Evolutionary conservation across 257 asterid species (phyloP), one percentile per base, ranked within the genome.

Genomic region (Phtheirospermum japonicum): DNA sequence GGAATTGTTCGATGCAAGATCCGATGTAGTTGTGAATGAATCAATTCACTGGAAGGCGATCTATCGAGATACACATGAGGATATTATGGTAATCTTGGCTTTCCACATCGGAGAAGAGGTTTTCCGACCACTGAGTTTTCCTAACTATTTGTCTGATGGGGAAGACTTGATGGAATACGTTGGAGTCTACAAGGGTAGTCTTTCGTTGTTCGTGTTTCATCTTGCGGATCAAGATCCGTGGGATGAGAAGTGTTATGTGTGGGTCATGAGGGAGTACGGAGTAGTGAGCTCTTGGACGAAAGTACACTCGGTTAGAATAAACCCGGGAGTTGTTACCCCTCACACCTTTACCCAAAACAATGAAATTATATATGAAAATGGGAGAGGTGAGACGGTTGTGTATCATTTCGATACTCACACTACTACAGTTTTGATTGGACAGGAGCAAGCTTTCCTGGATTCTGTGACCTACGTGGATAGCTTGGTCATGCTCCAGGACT

Each of bases 221-320:
- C 9, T 2, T 3, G 19, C 4, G 16, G 10, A n/a, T 18, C 9
- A 20, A 26, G 5, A 12, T 16, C 18, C 30, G 3, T 4, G 9
- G 34, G 30, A 10, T 3, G 57, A 62, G 5, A 17, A 12, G n/a
- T 58, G 65, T 28, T 18, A 23, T 23, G 1, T 23, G 28, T 23
- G 28, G 28, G 28, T 23, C 28, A 23, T 23, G 28, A 43, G 16
- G 54, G 71, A 71, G n/a, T 75, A 75, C 57, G 76, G 57, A 13
- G 63, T 56, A 1, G 42, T 4, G 0, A 14, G 46, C 19, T 75
- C 73, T 9, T 75, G 73, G 76, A 65, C 40, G 6, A 34, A 42
- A 19, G 11, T 37, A 7, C 39, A 50, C 42, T 16, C 43, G 2
- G 7, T 65, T 20, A 23, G 2, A 3, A 1, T 23, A 23, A 23